Evolutionary conservation across 208 protist species (phyloP).

Genomic region (Plasmodiophora brassicae): DNA sequence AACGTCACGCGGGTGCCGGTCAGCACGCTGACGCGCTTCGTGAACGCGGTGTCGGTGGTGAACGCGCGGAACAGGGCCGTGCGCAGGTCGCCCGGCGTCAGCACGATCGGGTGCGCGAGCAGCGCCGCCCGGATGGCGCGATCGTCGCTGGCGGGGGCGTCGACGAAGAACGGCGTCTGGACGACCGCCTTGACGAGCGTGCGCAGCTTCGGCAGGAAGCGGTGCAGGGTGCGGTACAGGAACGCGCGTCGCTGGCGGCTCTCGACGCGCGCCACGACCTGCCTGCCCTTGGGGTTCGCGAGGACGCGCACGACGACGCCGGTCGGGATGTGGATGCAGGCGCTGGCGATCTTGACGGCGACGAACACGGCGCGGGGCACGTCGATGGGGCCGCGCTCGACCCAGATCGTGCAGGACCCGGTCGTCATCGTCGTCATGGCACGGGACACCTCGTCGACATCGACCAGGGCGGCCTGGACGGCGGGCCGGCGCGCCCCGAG

Average conservation of each 20-base stretch:
- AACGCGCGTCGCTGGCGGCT: not conserved
- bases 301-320: not conserved
- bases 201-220: not conserved
- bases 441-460: not conserved
- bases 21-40: not conserved
- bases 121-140: not conserved
- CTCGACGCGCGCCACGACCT: not conserved
- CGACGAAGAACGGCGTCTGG: not conserved
- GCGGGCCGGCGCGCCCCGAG: too few relatives aligned
- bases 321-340: not conserved
- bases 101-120: not conserved
- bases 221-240: not conserved
- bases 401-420: constrained; percentile 11
- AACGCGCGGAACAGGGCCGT: not conserved
- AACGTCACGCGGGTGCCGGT: not conserved
- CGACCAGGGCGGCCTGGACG: not conserved
- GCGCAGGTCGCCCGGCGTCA: not conserved
- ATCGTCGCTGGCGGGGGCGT: not conserved
- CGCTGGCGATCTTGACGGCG: not conserved
- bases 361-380: not conserved
- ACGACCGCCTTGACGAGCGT: not conserved
- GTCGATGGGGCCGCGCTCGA: not conserved
- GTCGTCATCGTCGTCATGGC: not conserved
- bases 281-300: not conserved
- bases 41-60: not conserved